A percentile compares a stretch with the other conserved stretches of the same genome.
Evolutionary conservation across 192 early-diverging fungal genomes (phyloP).

Genomic region (Rhizophlyctis rosea): DNA sequence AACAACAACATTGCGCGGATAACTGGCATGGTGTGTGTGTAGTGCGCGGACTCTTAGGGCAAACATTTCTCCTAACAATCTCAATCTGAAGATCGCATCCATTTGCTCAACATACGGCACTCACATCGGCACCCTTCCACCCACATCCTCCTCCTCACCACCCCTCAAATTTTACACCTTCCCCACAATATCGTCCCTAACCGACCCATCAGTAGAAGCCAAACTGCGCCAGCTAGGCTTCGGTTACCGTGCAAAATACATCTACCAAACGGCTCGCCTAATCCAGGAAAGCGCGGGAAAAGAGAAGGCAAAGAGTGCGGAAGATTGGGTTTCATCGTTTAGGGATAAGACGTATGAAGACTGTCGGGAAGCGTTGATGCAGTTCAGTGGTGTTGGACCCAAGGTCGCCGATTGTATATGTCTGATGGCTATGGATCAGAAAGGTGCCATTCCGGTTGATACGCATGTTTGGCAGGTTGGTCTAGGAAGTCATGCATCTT

Average conservation of each 20-base stretch:
- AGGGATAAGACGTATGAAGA: conserved; percentile 53
- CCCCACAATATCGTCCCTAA: conserved; percentile 57
- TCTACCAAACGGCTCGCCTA: conserved; percentile 63
- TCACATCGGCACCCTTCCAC: conserved; percentile 9
- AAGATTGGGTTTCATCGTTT: conserved; percentile 63
- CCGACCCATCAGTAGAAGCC: conserved; percentile 56
- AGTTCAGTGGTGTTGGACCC: conserved; percentile 81
- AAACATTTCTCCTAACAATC: no score
- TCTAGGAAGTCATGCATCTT: neutral
- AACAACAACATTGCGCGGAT: conserved; percentile 96
- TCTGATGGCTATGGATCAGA: conserved; percentile 88
- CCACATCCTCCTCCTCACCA: no score
- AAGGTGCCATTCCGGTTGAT: conserved; percentile 70
- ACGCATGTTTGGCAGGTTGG: conserved; percentile 88
- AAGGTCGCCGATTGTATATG: conserved; percentile 98
- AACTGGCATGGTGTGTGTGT: conserved; percentile 67
- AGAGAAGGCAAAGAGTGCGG: conserved; percentile 37
- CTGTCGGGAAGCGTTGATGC: conserved; percentile 58
- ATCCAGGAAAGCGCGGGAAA: conserved; percentile 48
- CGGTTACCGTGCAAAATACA: conserved; percentile 94
- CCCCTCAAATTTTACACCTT: conserved; percentile 61
- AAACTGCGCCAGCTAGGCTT: conserved; percentile 76
- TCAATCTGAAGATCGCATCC: conserved; percentile 15
- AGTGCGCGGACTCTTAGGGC: no score
- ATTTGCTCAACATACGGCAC: conserved; percentile 37